A percentile compares a stretch with the other conserved stretches of the same genome.
phyloP scores from a whole-genome alignment of 2,329 filamentous ascomycete genomes.

The Neofusicoccum parvum region DNA sequence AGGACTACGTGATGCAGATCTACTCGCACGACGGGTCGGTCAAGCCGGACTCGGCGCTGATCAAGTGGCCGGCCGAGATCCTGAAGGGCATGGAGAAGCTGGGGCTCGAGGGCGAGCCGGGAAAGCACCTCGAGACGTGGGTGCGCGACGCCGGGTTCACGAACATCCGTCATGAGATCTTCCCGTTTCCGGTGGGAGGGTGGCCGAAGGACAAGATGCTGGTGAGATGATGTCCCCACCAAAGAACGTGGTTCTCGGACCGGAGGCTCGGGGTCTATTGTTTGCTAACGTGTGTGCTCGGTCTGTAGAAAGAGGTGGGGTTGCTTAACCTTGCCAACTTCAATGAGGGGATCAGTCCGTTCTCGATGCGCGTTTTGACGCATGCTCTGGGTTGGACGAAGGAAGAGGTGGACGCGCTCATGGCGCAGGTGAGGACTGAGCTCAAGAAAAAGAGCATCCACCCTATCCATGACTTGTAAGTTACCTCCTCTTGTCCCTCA shows the following conservation, averaged over 20 bases:
- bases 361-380: conserved; percentile 27
- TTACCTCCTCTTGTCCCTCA: too few relatives aligned
- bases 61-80: not conserved
- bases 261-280: not conserved
- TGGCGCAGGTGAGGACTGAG: conserved; percentile 27
- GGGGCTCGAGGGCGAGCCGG: conserved; percentile 20
- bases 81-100: conserved; percentile 1
- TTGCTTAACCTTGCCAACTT: conserved; percentile 30
- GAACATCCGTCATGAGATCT: conserved; percentile 33
- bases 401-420: conserved; percentile 30
- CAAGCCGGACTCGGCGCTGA: conserved; percentile 21
- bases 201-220: conserved; percentile 29
- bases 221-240: not conserved
- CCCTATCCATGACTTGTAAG: conserved; percentile 1
- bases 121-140: conserved; percentile 28
- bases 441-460: conserved; percentile 27
- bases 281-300: not conserved
- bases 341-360: conserved; percentile 30
- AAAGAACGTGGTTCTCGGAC: too few relatives aligned
- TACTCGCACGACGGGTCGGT: conserved; percentile 38
- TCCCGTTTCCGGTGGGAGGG: conserved; percentile 30
- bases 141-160: conserved; percentile 29
- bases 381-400: conserved; percentile 26
- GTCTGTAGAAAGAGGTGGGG: conserved; percentile 30
- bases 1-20: conserved; percentile 30